Conservation (phyloP, 768 basidiomycete species). For the Lentinus tigrinus region DNA sequence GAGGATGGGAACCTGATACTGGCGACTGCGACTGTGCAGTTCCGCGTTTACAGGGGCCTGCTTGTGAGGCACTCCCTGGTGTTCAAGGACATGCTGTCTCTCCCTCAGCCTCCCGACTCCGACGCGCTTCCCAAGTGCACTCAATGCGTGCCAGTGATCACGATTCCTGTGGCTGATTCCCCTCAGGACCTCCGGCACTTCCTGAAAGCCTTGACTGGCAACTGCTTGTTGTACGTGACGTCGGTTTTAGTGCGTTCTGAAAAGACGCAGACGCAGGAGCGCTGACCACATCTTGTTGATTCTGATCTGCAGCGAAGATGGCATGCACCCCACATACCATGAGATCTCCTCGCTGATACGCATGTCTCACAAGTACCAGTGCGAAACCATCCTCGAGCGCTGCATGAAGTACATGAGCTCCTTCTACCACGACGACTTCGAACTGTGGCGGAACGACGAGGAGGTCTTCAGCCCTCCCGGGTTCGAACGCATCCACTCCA, state of each 20-base stretch:
- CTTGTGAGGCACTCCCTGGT: constrained; percentile 6
- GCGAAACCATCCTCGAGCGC: not conserved
- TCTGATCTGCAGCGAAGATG: not conserved
- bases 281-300: no score
- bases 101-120: not conserved
- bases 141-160: no score
- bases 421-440: constrained; percentile 1
- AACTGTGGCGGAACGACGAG: not conserved
- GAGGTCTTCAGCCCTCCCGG: not conserved
- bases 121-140: not conserved
- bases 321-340: not conserved
- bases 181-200: not conserved
- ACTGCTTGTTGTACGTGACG: no score
- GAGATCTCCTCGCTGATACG: not conserved
- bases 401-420: not conserved
- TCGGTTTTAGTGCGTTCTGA: no score
- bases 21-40: not conserved
- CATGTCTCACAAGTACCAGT: constrained; percentile 20
- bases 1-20: not conserved
- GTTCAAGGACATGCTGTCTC: constrained; percentile 7
- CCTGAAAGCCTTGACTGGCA: not conserved
- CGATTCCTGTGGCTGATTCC: not conserved
- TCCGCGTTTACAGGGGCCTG: constrained; percentile 9
- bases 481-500: not conserved
- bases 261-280: no score